Evolutionary conservation across 2,329 filamentous ascomycete species (phyloP), one percentile per base, ranked within the genome.

Genomic region (Thermomyces lanuginosus): DNA sequence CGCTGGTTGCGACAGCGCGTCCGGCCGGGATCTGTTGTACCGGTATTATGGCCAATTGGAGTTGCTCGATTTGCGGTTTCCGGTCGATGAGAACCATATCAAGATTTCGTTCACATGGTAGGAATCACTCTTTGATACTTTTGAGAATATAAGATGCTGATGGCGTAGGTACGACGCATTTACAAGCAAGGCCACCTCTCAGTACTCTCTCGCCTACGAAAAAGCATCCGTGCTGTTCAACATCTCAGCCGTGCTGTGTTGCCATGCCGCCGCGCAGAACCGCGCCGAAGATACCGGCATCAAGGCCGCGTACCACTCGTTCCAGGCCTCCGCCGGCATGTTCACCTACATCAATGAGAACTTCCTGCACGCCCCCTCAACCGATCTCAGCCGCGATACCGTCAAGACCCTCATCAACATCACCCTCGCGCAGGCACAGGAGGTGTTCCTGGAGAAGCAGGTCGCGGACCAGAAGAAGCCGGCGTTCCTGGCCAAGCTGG

Each of bases 321-420:
- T 95, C 59, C 89, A 98, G 54, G 89, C 89, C 21, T 84, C 86
- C 5, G 89, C 89, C 6, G 89, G 89, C 59, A 98, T 98, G 89
- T 98, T 95, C 54, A 95, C 86, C 28, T 98, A 98, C 46, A 98
- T 98, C 60, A 98, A 98, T 55, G 89, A 98, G 58, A 98, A 98
- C 58, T 98, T 98, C 50, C 63, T 98, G 18, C 89, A 98, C 45
- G 89, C 89, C 1, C 89, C 91, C 1, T 93, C 84, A 6, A 84
- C 81, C n/a, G 89, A 98, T 46, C 58, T 98, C 24, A 95, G 84
- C 50, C 65, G 89, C 34, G 86, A 98, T 26, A 98, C 89, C 0
- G 82, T 98, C 44, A 93, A 93, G 58, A 83, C 82, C 0, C 56
- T 98, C 38, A 95, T 98, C 47, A 70, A 76, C 27, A 72, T 98